Base-by-base conservation (phyloP, 1,284 basidiomycete genomes). In the Fomitopsis pinicola region DNA sequence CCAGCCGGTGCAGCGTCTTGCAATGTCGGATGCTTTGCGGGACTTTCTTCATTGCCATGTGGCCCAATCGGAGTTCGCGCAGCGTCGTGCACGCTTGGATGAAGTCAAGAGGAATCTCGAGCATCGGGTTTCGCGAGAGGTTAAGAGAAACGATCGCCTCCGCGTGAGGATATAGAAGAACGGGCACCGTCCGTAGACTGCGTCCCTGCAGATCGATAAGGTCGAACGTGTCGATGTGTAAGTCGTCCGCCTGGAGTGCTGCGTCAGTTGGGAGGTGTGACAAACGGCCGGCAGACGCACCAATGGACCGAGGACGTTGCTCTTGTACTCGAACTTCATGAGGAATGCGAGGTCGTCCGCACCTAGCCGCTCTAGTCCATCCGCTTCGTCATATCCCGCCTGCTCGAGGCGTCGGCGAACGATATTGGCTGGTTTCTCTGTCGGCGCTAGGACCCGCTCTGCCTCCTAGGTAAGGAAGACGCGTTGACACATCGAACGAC, bases 61-160 rank as follows among this genome's bases (percentile, higher is more conserved):
- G 88, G n/a, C 91, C 91, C 59, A 99, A 80, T 9, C 91, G 87
- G 56, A 99, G 85, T 69, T 97, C 95, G 57, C 89, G 88, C 35
- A 99, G 82, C 5, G 80, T 85, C 3, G 85, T 87, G 71, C 95
- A 98, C 10, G 91, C 87, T 75, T 98, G 94, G 57, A 98, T 91
- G 73, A 99, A 99, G 76, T 99, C 97, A 55, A 94, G 86, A 0
- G 97, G 97, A 42, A 99, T 89, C 73, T 99, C 97, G 59, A 96
- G 86, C 85, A 97, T 95, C 1, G 97, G 95, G 72, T 99, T 99
- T 62, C 92, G 87, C 2, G 95, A 97, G 8, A 99, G 83, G 68
- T 95, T 94, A 62, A 99, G 88, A 57, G 85, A 89, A 67, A 93
- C 81, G 70, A 99, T 95, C 56, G 86, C 86, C 68, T 93, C 87